A percentile compares a stretch with the other conserved stretches of the same genome.
phyloP scores from a whole-genome alignment of 78 protist genomes.

The Dictyostelium discoideum region DNA sequence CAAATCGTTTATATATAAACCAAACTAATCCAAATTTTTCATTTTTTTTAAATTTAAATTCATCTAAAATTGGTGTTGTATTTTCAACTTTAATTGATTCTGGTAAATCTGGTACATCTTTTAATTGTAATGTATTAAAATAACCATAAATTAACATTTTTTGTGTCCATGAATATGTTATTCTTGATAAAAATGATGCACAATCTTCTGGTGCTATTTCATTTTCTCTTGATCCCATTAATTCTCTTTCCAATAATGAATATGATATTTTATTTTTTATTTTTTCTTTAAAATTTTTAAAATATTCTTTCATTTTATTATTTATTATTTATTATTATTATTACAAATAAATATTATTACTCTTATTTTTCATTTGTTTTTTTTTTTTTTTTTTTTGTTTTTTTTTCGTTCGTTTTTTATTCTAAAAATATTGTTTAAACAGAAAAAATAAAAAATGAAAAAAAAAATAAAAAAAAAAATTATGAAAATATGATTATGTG shows the following conservation, averaged over 20 bases:
- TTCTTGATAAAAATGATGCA: background rate
- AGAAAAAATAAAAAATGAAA: no score
- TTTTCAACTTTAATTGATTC: background rate
- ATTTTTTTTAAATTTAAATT: background rate
- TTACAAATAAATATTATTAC: no score
- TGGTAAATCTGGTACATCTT: conserved; percentile 28
- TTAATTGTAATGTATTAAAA: background rate
- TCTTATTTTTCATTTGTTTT: no score
- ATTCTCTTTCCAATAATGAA: background rate
- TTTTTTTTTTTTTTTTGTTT: no score
- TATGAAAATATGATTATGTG: no score
- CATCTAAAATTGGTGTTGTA: background rate
- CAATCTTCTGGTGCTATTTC: background rate
- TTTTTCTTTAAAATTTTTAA: background rate
- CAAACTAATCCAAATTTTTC: conserved; percentile 6
- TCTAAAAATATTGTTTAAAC: no score
- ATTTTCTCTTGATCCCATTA: background rate
- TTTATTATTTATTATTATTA: no score
- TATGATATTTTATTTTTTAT: background rate
- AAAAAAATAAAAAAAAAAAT: no score
- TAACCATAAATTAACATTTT: conserved; percentile 34
- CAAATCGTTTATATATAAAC: background rate
- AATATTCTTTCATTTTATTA: background rate
- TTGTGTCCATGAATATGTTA: conserved; percentile 1
- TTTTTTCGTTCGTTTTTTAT: no score